Evolutionary conservation across 177 flowering plant genomes (phyloP), one percentile per base, ranked within the genome.

Genomic region (Vitis hybrid): DNA sequence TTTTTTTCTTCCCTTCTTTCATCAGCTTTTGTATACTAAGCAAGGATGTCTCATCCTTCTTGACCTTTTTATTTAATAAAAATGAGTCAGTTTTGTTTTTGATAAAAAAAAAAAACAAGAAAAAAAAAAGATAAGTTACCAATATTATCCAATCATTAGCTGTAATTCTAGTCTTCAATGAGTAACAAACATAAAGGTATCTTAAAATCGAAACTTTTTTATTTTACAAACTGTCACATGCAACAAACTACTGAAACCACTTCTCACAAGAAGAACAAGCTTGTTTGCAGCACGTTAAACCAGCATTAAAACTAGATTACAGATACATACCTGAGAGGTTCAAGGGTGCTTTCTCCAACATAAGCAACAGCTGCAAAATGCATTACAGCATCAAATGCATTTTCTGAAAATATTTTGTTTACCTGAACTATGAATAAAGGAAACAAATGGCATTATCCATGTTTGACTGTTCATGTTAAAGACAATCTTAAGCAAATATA

Each of bases 311-410:
- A 41, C 48, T 41, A 41, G 48, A 41, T 41, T 41, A 41, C 48
- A 41, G 48, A 61, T 12, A 55, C 83, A 81, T 76, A 95, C 98
- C 87, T 90, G 11, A 91, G 92, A 70, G 98, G 98, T 70, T 94
- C 88, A 66, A 93, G 88, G 4, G 98, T 94, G 81, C 98, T 94
- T 85, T 94, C 98, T 61, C 98, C 98, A 63, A 94, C 98, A 84
- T 94, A 94, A 50, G 98, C 98, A 64, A 94, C 98, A 49, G 98
- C 98, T 21, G 98, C 97, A 81, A 94, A 94, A 84, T 93, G 98
- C 77, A 94, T 94, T 69, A 94, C 98, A 55, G 98, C 98, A 86
- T 94, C 98, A 83, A 94, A 94, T 63, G 95, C 92, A 79, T 94
- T 94, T 76, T 90, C 90, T 57, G 94, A 77, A 75, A 94, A 94